Base-by-base conservation (phyloP, 768 basidiomycete species). In the Lentinus brumalis region DNA sequence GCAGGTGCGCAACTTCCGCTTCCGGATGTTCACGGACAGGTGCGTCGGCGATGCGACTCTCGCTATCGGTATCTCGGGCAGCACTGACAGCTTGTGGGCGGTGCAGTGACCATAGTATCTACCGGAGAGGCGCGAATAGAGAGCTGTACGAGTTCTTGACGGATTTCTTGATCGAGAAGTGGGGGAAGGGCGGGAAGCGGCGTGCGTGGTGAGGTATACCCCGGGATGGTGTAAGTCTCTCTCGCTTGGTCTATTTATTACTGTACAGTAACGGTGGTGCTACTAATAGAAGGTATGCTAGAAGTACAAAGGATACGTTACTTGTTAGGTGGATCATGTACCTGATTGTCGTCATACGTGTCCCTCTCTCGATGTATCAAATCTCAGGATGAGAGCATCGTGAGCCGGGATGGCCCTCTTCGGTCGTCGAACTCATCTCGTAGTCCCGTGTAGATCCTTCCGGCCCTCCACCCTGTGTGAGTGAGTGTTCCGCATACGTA, bases 21-120 rank as follows among this genome's bases (percentile, higher is more conserved):
- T 98, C 76, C 84, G 96, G 70, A 93, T 98, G 92, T 99, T 98
- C 76, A 94, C 94, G 26, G 97, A 99, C 75, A 94, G 92, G 90
- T 92, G 60, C 69, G 83, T 26, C 21, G 21, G 21, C 21, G 21
- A 26, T 69, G 29, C 16, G 30, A 44, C n/a, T 15, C 32, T 38
- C 14, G 30, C 30, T 38, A 12, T 29, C 4, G 50, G 16, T 10
- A 11, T 3, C 39, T 12, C 14, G 12, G 32, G 32, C 14, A 9
- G 32, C 15, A 15, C 9, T 21, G 50, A 4, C 15, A 31, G 5
- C 21, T 53, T 3, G 21, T 26, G 7, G 21, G 6, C 16, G 7
- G 14, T 31, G 47, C 71, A 96, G 94, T 67, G 92, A 96, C 71
- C 96, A 97, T 69, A 70, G 77, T 10, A 96, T 98, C 66, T 73